Evolutionary conservation across 768 basidiomycete genomes (phyloP).

Genomic region (Sistotremastrum niveocremeum): DNA sequence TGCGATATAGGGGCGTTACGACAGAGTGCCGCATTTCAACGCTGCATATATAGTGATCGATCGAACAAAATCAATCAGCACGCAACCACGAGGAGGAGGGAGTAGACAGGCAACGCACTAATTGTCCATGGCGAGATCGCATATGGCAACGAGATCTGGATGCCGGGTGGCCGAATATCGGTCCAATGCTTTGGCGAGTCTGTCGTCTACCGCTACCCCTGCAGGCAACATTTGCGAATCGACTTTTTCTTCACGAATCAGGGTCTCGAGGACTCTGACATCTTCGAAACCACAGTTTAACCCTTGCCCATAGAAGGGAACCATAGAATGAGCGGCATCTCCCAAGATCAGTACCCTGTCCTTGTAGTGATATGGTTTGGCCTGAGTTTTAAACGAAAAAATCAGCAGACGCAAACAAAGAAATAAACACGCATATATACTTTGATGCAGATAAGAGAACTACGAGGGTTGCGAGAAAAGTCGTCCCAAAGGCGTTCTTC

Average conservation of each 20-base stretch:
- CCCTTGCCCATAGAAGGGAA: constrained; percentile 96
- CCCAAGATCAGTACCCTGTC: constrained; percentile 82
- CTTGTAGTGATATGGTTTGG: constrained; percentile 80
- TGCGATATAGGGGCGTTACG: constrained; percentile 62
- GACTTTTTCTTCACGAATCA: constrained; percentile 62
- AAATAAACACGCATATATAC: constrained; percentile 31
- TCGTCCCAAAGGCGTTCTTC: constrained; percentile 62
- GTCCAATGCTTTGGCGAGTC: constrained; percentile 50
- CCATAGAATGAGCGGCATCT: constrained; percentile 96
- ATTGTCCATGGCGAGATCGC: constrained; percentile 88
- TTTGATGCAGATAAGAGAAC: constrained; percentile 85
- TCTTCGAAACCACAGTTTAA: constrained; percentile 97
- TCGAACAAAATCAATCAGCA: constrained; percentile 10
- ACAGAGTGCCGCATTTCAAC: constrained; percentile 92
- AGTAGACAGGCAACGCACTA: constrained; percentile 53
- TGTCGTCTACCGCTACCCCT: constrained; percentile 34
- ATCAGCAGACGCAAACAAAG: constrained; percentile 11
- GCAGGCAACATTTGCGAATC: constrained; percentile 27
- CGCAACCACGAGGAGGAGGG: constrained; percentile 7
- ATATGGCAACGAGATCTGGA: constrained; percentile 82
- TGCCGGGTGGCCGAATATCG: constrained; percentile 74
- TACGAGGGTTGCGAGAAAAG: constrained; percentile 76
- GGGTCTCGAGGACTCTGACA: constrained; percentile 71
- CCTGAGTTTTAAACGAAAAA: constrained; percentile 27
- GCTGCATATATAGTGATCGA: constrained; percentile 29